Conservation (phyloP, 176 grass and related monocot genomes). For the Paspalum notatum region DNA sequence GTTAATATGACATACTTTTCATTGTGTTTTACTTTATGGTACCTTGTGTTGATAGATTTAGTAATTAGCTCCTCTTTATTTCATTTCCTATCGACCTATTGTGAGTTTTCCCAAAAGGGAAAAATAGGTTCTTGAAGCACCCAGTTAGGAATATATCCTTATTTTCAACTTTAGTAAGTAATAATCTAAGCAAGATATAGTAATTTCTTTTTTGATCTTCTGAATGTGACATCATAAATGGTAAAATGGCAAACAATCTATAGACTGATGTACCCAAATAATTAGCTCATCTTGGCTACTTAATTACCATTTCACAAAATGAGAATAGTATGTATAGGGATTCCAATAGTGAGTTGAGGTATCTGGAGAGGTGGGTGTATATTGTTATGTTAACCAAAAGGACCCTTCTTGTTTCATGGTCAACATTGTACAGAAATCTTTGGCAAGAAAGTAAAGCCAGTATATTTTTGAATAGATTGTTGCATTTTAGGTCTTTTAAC, state of each 20-base stretch:
- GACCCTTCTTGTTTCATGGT: conserved; percentile 6
- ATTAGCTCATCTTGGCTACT: not conserved
- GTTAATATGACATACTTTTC: conserved; percentile 23
- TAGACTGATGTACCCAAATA: not conserved
- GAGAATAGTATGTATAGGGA: not conserved
- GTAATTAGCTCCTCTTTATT: not conserved
- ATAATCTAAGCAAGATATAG: not conserved
- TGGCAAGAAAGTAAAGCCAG: not conserved
- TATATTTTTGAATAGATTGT: not conserved
- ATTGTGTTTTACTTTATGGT: not conserved
- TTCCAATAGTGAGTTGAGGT: not conserved
- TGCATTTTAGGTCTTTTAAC: not conserved
- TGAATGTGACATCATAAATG: conserved; percentile 13
- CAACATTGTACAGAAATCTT: conserved; percentile 11
- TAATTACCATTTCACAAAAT: not conserved
- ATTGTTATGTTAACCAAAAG: not conserved
- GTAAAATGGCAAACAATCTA: not conserved
- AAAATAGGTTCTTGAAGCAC: not conserved
- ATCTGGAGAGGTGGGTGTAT: conserved; percentile 7
- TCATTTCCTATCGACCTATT: not conserved
- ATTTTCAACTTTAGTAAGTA: not conserved
- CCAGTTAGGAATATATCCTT: conserved; percentile 3
- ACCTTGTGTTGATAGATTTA: not conserved
- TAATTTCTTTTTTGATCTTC: not conserved
- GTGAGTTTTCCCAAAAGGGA: not conserved